phyloP scores from a whole-genome alignment of 2,329 filamentous ascomycete species.

The Monilinia fructicola region DNA sequence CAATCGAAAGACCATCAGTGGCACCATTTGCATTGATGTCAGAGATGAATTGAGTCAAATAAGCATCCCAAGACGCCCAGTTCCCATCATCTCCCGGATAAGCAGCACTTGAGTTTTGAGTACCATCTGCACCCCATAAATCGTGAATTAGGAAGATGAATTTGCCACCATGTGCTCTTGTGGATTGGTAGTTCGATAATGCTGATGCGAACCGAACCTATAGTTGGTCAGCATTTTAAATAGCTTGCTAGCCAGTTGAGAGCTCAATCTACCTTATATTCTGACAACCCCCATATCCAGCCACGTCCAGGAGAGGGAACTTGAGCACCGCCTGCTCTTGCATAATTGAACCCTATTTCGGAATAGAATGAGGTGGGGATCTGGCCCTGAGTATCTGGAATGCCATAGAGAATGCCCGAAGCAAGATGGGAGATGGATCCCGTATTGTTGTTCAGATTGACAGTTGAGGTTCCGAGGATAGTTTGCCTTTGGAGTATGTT shows the following conservation, averaged over 20 bases:
- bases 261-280: slow-evolving; percentile 33
- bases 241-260: not conserved
- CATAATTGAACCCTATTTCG: slow-evolving; percentile 45
- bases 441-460: slow-evolving; percentile 37
- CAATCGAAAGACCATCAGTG: slow-evolving; percentile 42
- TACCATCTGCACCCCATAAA: slow-evolving; percentile 50
- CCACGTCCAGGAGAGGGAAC: slow-evolving; percentile 39
- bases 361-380: slow-evolving; percentile 44
- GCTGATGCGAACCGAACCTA: slow-evolving; percentile 46
- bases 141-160: slow-evolving; percentile 51
- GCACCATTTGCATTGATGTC: slow-evolving; percentile 44
- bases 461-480: slow-evolving; percentile 23
- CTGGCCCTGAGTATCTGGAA: slow-evolving; percentile 42
- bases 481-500: not conserved
- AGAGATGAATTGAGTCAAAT: slow-evolving; percentile 43
- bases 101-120: slow-evolving; percentile 41
- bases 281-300: slow-evolving; percentile 43
- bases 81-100: slow-evolving; percentile 52
- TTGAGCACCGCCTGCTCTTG: slow-evolving; percentile 46
- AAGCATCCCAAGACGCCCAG: slow-evolving; percentile 48
- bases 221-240: not conserved
- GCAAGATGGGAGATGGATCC: slow-evolving; percentile 42
- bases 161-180: slow-evolving; percentile 44
- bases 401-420: slow-evolving; percentile 46
- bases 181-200: slow-evolving; percentile 48